phyloP scores from a whole-genome alignment of 2,329 filamentous ascomycete species.

The Calonectria pseudoturangicola region DNA sequence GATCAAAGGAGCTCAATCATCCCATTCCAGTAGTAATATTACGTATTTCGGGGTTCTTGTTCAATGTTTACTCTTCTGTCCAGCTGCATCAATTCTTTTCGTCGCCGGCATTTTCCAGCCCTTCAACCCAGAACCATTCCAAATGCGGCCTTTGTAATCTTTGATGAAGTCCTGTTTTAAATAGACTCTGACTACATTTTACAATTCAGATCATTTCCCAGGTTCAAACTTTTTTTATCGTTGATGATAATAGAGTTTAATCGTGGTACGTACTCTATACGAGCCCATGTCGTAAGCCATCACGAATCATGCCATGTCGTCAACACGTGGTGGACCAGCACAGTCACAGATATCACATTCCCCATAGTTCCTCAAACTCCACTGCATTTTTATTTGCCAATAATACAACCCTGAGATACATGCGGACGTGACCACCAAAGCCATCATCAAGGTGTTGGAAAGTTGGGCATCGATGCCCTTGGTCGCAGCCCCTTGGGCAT shows the following conservation, averaged over 20 bases:
- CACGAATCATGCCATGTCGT: slow-evolving; percentile 29
- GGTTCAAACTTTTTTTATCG: neutral
- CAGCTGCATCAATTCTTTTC: neutral
- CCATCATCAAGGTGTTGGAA: neutral
- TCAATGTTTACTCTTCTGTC: neutral
- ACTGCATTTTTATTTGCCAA: slow-evolving; percentile 40
- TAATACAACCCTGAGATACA: slow-evolving; percentile 6
- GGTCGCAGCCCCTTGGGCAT: slow-evolving; percentile 5
- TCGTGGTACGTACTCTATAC: neutral
- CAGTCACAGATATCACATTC: slow-evolving; percentile 30
- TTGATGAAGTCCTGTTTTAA: neutral
- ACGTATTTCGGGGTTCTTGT: neutral
- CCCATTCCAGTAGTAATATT: neutral
- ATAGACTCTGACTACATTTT: neutral
- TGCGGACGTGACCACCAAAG: slow-evolving; percentile 27
- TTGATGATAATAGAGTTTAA: neutral
- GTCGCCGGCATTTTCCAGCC: neutral
- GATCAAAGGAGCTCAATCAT: slow-evolving; percentile 25
- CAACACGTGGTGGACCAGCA: slow-evolving; percentile 24
- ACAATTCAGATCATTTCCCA: neutral
- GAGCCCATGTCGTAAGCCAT: slow-evolving; percentile 37
- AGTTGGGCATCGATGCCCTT: slow-evolving; percentile 9
- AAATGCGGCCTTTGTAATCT: neutral
- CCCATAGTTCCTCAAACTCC: slow-evolving; percentile 37
- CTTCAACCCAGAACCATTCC: neutral